Conservation (phyloP, 2,329 filamentous ascomycete species). For the Xylaria sp. region DNA sequence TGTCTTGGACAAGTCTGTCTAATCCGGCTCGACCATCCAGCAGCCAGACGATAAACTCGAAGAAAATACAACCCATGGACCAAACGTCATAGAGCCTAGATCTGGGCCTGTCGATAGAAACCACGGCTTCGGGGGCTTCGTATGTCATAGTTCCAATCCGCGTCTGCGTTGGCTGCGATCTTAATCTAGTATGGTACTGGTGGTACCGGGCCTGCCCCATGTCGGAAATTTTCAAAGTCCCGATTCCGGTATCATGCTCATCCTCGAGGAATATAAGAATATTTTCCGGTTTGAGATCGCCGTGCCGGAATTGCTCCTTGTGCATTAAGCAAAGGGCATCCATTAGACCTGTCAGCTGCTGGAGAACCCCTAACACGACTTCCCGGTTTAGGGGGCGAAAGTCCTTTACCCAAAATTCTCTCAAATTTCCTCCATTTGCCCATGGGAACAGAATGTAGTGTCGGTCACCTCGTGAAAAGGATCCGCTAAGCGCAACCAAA, state of each 20-base stretch:
- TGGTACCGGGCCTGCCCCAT: constrained; percentile 37
- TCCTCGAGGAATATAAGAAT: constrained; percentile 34
- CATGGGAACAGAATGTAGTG: too few relatives aligned
- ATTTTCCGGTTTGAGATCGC: constrained; percentile 43
- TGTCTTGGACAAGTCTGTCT: too few relatives aligned
- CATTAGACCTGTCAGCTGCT: too few relatives aligned
- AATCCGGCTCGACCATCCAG: constrained; percentile 30
- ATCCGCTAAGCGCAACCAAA: too few relatives aligned
- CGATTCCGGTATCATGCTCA: constrained; percentile 8
- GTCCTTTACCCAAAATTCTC: too few relatives aligned
- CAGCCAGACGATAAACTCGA: constrained; percentile 47
- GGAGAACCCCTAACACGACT: too few relatives aligned
- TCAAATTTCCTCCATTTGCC: too few relatives aligned
- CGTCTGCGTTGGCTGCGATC: constrained; percentile 28
- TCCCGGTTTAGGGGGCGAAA: too few relatives aligned
- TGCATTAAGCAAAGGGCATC: too few relatives aligned
- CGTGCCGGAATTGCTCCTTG: constrained; percentile 23
- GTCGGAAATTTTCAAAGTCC: constrained; percentile 36
- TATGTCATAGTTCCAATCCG: constrained; percentile 29
- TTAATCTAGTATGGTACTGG: constrained; percentile 23
- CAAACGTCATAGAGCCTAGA: constrained; percentile 46
- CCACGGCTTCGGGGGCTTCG: constrained; percentile 31
- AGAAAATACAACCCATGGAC: constrained; percentile 46
- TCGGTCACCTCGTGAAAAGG: too few relatives aligned
- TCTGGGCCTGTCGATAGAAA: constrained; percentile 10